Evolutionary conservation across 2,329 filamentous ascomycete species (phyloP), one percentile per base, ranked within the genome.

Genomic region (Harringtonia lauricola): DNA sequence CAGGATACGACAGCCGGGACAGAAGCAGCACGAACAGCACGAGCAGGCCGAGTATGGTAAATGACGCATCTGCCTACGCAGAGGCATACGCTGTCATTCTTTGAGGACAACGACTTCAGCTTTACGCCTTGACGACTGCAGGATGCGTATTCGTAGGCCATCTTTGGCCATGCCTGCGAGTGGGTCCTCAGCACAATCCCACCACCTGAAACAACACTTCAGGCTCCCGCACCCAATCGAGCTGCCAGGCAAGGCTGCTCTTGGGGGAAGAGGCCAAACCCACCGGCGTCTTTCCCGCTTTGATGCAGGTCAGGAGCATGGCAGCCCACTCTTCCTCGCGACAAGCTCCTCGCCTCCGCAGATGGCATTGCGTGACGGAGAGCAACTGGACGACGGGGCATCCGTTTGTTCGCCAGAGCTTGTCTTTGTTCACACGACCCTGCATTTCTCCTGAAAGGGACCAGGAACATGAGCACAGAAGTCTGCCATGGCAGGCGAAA

Each of bases 151-250:
- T n/a, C n/a, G n/a, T n/a, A n/a, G n/a, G n/a, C n/a, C 24, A 26
- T 26, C 24, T 7, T 6, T 10, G 24, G 24, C 24, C 24, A 26
- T 22, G 34, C 19, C 34, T 21, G 19, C 21, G 22, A 36, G 35
- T 36, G 35, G 19, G 35, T 36, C 18, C 35, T 19, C 5, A 22
- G 35, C 12, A 22, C 8, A 24, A 43, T 35, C 7, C 24, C 24
- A 26, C 29, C 26, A 31, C 34, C 43, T 49, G 49, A 52, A 51
- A 52, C 51, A 36, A 19, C 17, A 30, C 31, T 37, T 36, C 31
- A 44, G 17, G 24, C 30, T 36, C 45, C 29, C 34, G 29, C 17
- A 26, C 15, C 51, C 51, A 52, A 52, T 52, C 45, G 36, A 49
- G 36, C 24, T 15, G 13, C 3, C 31, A 26, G 34, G 17, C 30